Conservation (phyloP, 345 rosid species). For the Eucalyptus curtisii region DNA sequence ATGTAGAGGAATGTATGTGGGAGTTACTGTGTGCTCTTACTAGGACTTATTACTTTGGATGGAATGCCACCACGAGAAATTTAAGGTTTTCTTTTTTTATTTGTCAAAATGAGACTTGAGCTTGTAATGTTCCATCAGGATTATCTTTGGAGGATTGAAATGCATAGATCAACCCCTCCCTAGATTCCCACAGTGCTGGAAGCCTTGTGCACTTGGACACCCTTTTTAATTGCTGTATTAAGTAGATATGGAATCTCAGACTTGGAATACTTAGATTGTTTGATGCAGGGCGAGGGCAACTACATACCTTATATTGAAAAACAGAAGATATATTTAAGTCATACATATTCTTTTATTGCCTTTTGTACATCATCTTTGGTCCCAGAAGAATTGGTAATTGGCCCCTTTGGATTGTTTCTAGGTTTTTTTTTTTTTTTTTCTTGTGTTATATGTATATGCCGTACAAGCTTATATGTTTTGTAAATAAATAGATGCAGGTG, state of each 20-base stretch:
- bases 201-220: neutral
- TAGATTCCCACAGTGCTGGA: neutral
- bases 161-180: neutral
- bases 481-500: slow-evolving; percentile 27
- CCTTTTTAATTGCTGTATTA: neutral
- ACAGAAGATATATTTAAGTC: neutral
- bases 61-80: neutral
- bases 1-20: neutral
- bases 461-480: neutral
- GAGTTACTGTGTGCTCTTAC: neutral
- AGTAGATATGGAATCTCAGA: neutral
- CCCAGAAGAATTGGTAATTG: neutral
- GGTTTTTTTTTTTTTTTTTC: neutral
- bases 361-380: neutral
- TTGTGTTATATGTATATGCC: neutral
- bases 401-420: neutral
- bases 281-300: neutral
- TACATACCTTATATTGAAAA: neutral
- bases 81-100: neutral
- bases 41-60: neutral
- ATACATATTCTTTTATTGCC: neutral
- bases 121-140: neutral
- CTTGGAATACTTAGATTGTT: neutral
- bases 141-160: neutral
- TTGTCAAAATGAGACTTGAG: neutral